These are phyloP conservation scores for Trypanosoma caninum DNA, from an alignment of 208 protist species.

Conservation along the genomic window DNA sequence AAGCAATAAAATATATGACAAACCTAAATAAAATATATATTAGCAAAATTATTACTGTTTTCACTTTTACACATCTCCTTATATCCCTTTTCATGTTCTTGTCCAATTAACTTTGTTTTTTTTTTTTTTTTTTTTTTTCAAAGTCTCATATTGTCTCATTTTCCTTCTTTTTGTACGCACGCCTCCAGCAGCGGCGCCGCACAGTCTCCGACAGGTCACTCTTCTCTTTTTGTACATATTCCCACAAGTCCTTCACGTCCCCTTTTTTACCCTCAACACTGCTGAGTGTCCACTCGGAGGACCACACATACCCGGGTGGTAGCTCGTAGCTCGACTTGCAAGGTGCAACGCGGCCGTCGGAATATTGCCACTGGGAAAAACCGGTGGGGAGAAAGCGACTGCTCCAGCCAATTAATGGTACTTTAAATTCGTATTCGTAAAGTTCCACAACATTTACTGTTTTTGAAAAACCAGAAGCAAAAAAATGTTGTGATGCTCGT, in stretches of 20 bases:
- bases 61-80: neutral
- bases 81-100: neutral
- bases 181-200: slow-evolving; percentile 68
- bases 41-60: neutral
- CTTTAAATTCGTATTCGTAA: slow-evolving; percentile 68
- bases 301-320: slow-evolving; percentile 56
- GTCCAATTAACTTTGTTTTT: neutral
- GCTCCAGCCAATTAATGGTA: slow-evolving; percentile 51
- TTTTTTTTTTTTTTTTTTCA: neutral
- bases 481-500: neutral
- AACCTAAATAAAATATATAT: neutral
- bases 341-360: slow-evolving; percentile 39
- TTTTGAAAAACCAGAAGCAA: too few species aligned
- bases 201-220: slow-evolving; percentile 26
- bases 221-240: slow-evolving; percentile 29
- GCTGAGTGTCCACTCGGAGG: slow-evolving; percentile 34
- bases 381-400: slow-evolving; percentile 39
- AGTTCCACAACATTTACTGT: slow-evolving; percentile 18
- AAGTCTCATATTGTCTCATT: neutral
- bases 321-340: slow-evolving; percentile 33
- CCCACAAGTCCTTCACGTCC: slow-evolving; percentile 23
- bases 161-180: slow-evolving; percentile 4
- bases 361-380: slow-evolving; percentile 56
- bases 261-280: slow-evolving; percentile 18
- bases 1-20: too few species aligned